A percentile compares a stretch with the other conserved stretches of the same genome.
phyloP scores from a whole-genome alignment of 192 early-diverging fungal genomes.

The Paraglomus brasilianum region DNA sequence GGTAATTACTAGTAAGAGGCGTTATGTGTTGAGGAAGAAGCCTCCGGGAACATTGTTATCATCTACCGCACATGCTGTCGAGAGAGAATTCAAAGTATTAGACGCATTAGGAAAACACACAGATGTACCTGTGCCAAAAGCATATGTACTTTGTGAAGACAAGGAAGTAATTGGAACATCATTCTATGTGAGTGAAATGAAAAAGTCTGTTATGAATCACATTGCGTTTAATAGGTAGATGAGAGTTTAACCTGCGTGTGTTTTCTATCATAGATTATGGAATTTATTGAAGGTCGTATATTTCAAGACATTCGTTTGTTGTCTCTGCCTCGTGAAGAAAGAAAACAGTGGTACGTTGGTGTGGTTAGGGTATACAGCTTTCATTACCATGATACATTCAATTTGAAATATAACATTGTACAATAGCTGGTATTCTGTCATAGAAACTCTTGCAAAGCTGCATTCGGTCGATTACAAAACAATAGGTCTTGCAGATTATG shows the following conservation, averaged over 20 bases:
- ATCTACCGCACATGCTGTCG: slow-evolving; percentile 87
- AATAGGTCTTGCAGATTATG: slow-evolving; percentile 72
- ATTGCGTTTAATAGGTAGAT: neutral
- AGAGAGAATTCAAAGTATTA: slow-evolving; percentile 85
- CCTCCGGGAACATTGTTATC: slow-evolving; percentile 84
- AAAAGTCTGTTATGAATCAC: neutral
- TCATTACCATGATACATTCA: neutral
- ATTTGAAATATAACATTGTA: neutral
- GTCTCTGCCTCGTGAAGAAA: slow-evolving; percentile 51
- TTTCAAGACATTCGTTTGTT: slow-evolving; percentile 66
- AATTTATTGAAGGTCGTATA: slow-evolving; percentile 90
- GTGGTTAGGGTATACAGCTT: neutral
- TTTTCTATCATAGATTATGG: slow-evolving; percentile 66
- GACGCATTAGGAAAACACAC: slow-evolving; percentile 70
- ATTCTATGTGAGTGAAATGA: slow-evolving; percentile 71
- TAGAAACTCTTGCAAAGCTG: slow-evolving; percentile 77
- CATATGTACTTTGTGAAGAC: slow-evolving; percentile 88
- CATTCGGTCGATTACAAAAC: slow-evolving; percentile 68
- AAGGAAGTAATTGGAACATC: slow-evolving; percentile 80
- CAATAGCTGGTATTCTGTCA: slow-evolving; percentile 63
- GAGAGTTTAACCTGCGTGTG: neutral
- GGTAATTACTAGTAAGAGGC: slow-evolving; percentile 53
- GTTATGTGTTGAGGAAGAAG: slow-evolving; percentile 89
- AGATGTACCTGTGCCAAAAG: slow-evolving; percentile 85
- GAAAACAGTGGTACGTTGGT: slow-evolving; percentile 50